Base-by-base conservation (phyloP, 305 asterid genomes). In the Fraxinus platypoda region DNA sequence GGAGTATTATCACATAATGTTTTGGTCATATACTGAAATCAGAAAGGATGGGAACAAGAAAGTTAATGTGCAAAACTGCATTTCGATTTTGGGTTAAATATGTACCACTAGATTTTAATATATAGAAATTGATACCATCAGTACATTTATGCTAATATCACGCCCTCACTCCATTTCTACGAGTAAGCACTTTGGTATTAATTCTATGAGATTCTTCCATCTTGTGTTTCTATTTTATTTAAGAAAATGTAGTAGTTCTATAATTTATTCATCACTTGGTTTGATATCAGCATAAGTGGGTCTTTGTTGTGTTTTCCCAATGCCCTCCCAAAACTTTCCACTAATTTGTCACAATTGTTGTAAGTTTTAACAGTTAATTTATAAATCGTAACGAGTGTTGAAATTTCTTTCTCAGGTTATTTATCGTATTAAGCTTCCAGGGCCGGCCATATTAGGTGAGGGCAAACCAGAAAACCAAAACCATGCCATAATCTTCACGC, bases 381-480 rank as follows among this genome's bases (percentile, higher is more conserved):
- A 74, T 19, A 23, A 59, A 62, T 11, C 46, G 2, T 80, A 78
- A 83, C 85, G 57, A 77, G 15, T 52, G 71, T 76, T 37, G 62
- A 30, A 75, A 26, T 86, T 75, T 81, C 70, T 54, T 74, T 84
- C 41, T 21, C 83, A 95, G 98, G 99, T 92, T 81, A 94, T 95
- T 83, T 95, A 95, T 91, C 92, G 95, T 64, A 95, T 95, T 86
- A 95, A 94, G 80, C 96, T 95, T 76, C 99, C 99, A 0, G 99
- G 99, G 62, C 91, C 92, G n/a, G 96, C 99, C 80, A 90, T 95
- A 81, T 83, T 95, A 86, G 99, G 99, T 75, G 99, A 94, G 86
- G 99, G 99, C 84, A 95, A 95, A 90, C 99, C 99, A 25, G 99
- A 95, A 87, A 95, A 95, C 87, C 99, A 95, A 89, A 95, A 95